phyloP scores from a whole-genome alignment of 2,329 filamentous ascomycete species.

The Clonostachys byssicola region DNA sequence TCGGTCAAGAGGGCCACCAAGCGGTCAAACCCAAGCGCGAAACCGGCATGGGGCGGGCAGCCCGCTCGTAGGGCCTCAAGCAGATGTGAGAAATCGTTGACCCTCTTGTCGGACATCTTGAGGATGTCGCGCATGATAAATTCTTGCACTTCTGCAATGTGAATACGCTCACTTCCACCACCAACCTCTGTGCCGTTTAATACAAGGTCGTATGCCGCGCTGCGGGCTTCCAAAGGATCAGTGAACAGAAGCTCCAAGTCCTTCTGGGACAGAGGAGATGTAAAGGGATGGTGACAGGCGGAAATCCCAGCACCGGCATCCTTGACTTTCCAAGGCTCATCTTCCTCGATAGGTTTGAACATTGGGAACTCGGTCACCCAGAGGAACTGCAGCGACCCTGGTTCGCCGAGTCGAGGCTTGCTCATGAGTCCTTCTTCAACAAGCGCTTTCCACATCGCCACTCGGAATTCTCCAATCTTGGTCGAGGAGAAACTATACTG shows the following conservation, averaged over 20 bases:
- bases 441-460: constrained; percentile 64
- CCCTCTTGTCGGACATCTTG: constrained; percentile 65
- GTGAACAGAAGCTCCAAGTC: constrained; percentile 74
- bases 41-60: constrained; percentile 91
- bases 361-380: constrained; percentile 93
- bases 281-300: constrained; percentile 94
- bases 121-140: constrained; percentile 82
- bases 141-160: constrained; percentile 77
- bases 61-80: constrained; percentile 78
- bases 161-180: constrained; percentile 89
- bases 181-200: constrained; percentile 94
- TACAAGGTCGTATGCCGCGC: constrained; percentile 93
- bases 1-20: constrained; percentile 76
- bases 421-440: constrained; percentile 57
- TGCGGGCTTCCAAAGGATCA: constrained; percentile 68
- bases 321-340: constrained; percentile 61
- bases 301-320: constrained; percentile 76
- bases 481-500: constrained; percentile 55
- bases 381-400: constrained; percentile 57
- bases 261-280: constrained; percentile 67
- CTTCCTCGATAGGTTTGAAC: constrained; percentile 68
- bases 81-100: constrained; percentile 82
- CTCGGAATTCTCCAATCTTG: constrained; percentile 67
- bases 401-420: constrained; percentile 24
- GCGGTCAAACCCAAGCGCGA: constrained; percentile 89